Percentiles rank a stretch among this genome's conserved stretches.
phyloP scores from a whole-genome alignment of 495 filamentous ascomycete genomes.

The Penicillium crystallinum region DNA sequence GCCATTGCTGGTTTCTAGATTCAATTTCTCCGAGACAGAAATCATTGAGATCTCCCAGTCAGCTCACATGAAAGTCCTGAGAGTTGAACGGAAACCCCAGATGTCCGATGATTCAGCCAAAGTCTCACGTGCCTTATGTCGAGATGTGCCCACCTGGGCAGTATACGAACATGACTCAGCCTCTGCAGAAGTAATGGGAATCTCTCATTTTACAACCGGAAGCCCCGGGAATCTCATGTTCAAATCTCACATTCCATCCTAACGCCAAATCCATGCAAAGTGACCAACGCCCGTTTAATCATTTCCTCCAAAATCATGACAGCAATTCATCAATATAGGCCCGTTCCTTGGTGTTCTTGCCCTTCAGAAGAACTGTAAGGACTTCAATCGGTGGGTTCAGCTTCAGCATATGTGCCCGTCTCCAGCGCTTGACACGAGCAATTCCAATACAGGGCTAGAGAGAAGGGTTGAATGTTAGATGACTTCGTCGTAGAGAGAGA shows the following conservation, averaged over 20 bases:
- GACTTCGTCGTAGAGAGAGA: not conserved
- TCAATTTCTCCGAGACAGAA: not conserved
- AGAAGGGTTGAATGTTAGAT: constrained; percentile 5
- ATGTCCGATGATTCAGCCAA: not conserved
- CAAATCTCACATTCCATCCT: not conserved
- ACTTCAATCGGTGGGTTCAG: constrained; percentile 88
- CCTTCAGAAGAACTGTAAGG: constrained; percentile 73
- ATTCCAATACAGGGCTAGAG: constrained; percentile 84
- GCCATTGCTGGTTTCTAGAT: not conserved
- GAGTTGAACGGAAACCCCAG: not conserved
- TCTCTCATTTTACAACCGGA: not conserved
- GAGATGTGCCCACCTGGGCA: too few species aligned
- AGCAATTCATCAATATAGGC: constrained; percentile 81
- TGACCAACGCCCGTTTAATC: not conserved
- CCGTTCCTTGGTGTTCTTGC: constrained; percentile 51
- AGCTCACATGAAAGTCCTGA: not conserved
- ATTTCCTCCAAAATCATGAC: constrained; percentile 23
- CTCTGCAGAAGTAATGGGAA: not conserved
- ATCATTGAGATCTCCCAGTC: too few species aligned
- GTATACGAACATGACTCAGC: not conserved
- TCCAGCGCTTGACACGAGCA: constrained; percentile 76
- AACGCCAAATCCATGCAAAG: constrained; percentile 1
- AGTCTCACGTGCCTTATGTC: too few species aligned
- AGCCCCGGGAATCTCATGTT: not conserved
- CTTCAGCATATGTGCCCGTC: constrained; percentile 70